These are phyloP conservation scores for Rossbeevera mucosa DNA, from an alignment of 768 basidiomycete genomes.

Conservation along the genomic window DNA sequence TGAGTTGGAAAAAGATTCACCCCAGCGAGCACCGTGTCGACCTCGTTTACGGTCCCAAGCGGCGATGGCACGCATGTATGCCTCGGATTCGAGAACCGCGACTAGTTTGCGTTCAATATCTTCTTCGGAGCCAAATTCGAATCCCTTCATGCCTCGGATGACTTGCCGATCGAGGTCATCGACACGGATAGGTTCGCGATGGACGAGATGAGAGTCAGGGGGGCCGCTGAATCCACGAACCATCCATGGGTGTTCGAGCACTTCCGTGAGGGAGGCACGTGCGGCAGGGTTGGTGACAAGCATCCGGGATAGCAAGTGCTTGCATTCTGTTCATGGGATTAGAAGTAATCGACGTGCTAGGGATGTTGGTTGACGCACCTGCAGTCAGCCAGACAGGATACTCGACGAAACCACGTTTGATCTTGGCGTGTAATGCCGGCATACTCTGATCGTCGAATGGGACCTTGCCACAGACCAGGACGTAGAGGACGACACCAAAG, in stretches of 20 bases:
- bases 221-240: conserved; percentile 76
- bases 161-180: conserved; percentile 88
- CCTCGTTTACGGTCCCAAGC: conserved; percentile 73
- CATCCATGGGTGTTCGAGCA: conserved; percentile 91
- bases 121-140: conserved; percentile 89
- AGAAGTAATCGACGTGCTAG: conserved; percentile 4
- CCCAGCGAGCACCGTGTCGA: conserved; percentile 45
- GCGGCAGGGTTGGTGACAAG: conserved; percentile 88
- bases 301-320: conserved; percentile 89
- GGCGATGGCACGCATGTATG: conserved; percentile 67
- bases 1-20: conserved; percentile 57
- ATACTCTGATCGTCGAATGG: conserved; percentile 99
- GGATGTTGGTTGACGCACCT: conserved; percentile 47
- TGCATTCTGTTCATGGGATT: conserved; percentile 68
- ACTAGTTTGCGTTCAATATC: conserved; percentile 76
- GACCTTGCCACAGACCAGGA: conserved; percentile 96
- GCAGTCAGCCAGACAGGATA: conserved; percentile 96
- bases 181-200: conserved; percentile 81
- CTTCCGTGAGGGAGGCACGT: conserved; percentile 80
- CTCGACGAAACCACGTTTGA: conserved; percentile 94
- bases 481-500: conserved; percentile 97
- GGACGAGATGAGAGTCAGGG: conserved; percentile 80
- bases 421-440: conserved; percentile 98
- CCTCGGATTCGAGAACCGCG: conserved; percentile 71
- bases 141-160: conserved; percentile 88